A percentile compares a stretch with the other conserved stretches of the same genome.
Conservation (phyloP, 148 eudicot species). For the Amaranthus cruentus region DNA sequence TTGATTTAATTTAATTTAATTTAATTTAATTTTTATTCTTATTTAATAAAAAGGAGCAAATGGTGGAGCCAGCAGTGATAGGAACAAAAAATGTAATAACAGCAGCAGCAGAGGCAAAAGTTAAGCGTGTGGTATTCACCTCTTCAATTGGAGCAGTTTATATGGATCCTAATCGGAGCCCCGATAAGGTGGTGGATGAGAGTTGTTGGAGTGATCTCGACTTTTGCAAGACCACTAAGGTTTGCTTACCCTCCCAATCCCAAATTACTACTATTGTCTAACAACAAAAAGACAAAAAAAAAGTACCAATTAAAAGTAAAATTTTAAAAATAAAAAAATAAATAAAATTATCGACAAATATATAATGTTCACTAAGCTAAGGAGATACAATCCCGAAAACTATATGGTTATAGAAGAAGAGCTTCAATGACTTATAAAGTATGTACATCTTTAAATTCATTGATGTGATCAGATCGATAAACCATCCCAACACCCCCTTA, state of each 20-base stretch:
- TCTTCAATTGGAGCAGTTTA: conserved; percentile 89
- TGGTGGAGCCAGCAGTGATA: conserved; percentile 93
- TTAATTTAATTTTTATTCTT: neutral
- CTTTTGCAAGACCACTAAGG: conserved; percentile 93
- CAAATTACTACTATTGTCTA: neutral
- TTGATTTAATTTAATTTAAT: neutral
- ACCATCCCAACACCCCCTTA: no score
- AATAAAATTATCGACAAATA: no score
- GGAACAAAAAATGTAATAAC: conserved; percentile 76
- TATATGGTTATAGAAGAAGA: no score
- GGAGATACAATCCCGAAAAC: no score
- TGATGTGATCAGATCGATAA: no score
- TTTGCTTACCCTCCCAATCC: conserved; percentile 1
- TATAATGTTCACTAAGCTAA: no score
- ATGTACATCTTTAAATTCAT: no score
- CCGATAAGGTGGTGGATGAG: conserved; percentile 77
- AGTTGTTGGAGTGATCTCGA: conserved; percentile 97
- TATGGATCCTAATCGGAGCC: conserved; percentile 81
- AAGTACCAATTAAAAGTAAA: no score
- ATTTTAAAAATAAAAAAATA: no score
- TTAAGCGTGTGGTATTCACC: conserved; percentile 85
- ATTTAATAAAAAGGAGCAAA: conserved; percentile 54
- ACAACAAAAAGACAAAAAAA: no score
- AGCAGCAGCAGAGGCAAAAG: conserved; percentile 76
- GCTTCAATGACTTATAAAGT: no score